Evolutionary conservation across 352 stramenopile genomes (phyloP).

Genomic region (Globisporangium nagaii): DNA sequence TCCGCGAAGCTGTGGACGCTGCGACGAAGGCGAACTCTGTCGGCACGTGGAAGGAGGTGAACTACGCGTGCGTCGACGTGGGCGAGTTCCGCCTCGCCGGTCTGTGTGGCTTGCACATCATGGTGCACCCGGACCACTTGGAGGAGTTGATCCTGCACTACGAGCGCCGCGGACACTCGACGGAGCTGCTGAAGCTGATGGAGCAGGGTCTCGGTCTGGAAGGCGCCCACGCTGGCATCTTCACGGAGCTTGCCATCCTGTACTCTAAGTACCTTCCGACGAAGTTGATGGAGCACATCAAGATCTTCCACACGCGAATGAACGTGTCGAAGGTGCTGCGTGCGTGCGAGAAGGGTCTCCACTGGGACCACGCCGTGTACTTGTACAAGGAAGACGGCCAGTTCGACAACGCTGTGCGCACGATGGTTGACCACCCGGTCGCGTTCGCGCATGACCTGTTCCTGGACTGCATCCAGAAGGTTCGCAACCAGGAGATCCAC

Average conservation of each 20-base stretch:
- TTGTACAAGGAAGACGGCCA: conserved; percentile 99
- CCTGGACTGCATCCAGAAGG: conserved; percentile 98
- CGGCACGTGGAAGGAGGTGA: conserved; percentile 99
- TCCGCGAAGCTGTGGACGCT: conserved; percentile 98
- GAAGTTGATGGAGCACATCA: conserved; percentile 99
- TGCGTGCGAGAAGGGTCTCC: conserved; percentile 97
- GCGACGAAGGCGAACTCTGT: conserved; percentile 99
- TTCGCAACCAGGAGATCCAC: conserved; percentile 99
- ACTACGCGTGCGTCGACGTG: conserved; percentile 97
- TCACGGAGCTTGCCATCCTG: conserved; percentile 98
- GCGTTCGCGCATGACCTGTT: conserved; percentile 99
- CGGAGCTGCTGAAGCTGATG: conserved; percentile 97
- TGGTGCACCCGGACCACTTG: conserved; percentile 99
- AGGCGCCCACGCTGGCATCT: conserved; percentile 98
- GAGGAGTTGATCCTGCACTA: conserved; percentile 99
- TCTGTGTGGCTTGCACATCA: conserved; percentile 98
- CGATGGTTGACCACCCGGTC: conserved; percentile 98
- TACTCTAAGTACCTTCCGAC: conserved; percentile 99
- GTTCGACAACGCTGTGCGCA: conserved; percentile 98
- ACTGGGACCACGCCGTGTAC: conserved; percentile 98
- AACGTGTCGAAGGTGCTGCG: conserved; percentile 98
- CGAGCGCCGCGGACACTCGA: conserved; percentile 95
- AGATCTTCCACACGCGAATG: conserved; percentile 99
- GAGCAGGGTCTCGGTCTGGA: conserved; percentile 98
- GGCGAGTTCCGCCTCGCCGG: conserved; percentile 98